phyloP scores from a whole-genome alignment of 257 asterid species.

The Plantago elongata region DNA sequence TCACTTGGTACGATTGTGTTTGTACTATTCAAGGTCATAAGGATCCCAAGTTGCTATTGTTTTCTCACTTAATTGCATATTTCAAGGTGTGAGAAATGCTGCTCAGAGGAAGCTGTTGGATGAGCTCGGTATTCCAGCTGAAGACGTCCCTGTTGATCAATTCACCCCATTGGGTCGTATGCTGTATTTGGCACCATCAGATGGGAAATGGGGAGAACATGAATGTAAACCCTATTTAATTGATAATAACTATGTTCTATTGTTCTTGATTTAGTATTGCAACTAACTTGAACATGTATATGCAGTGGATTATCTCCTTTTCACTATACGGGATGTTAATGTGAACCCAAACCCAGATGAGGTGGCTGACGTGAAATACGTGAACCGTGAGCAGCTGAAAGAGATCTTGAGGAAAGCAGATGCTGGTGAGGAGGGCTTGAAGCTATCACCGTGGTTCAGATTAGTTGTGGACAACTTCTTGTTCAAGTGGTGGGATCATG shows the following conservation, averaged over 20 bases:
- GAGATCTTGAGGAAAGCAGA: slow-evolving; percentile 80
- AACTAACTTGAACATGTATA: too few species aligned
- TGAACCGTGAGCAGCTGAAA: slow-evolving; percentile 55
- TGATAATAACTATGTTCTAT: too few species aligned
- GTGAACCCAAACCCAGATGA: slow-evolving; percentile 87
- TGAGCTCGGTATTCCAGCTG: slow-evolving; percentile 84
- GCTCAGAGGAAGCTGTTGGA: slow-evolving; percentile 95
- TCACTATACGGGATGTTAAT: slow-evolving; percentile 70
- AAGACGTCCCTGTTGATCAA: slow-evolving; percentile 78
- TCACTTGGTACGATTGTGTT: slow-evolving; percentile 49
- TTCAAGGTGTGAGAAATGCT: slow-evolving; percentile 82
- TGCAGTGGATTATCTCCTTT: slow-evolving; percentile 94
- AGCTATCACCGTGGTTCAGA: slow-evolving; percentile 92
- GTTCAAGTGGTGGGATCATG: slow-evolving; percentile 96
- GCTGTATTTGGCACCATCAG: slow-evolving; percentile 93
- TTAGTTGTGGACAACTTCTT: slow-evolving; percentile 78
- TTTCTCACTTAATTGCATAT: slow-evolving; percentile 13
- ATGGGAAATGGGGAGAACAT: slow-evolving; percentile 98
- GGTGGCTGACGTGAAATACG: slow-evolving; percentile 65
- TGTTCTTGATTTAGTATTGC: too few species aligned
- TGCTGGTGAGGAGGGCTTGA: slow-evolving; percentile 73
- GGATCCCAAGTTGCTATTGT: background rate
- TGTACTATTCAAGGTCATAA: slow-evolving; percentile 16
- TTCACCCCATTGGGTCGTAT: slow-evolving; percentile 84
- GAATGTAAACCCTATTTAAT: too few species aligned